These are phyloP conservation scores for Effrenium voratum DNA, from an alignment of 73 alveolate genomes.

Conservation along the genomic window DNA sequence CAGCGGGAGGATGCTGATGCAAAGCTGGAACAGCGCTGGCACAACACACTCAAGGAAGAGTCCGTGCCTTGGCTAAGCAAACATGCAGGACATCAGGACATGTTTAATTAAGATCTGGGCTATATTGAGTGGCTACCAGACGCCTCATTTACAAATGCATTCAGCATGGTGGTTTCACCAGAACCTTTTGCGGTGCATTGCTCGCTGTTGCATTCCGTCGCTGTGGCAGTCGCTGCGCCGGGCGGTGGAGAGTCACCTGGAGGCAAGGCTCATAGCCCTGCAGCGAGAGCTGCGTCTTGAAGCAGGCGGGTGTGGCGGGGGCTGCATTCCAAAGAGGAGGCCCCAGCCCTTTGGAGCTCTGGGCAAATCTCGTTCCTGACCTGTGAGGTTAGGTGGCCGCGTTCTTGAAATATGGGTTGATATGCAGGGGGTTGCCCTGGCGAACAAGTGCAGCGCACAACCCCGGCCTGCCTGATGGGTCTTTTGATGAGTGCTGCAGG, in stretches of 20 bases:
- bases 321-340: no score
- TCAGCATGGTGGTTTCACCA: background rate
- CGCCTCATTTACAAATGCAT: background rate
- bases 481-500: no score
- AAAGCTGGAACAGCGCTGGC: conserved; percentile 90
- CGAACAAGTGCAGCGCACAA: no score
- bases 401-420: no score
- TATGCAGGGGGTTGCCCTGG: no score
- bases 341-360: no score
- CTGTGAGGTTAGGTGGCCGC: no score
- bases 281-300: conserved; percentile 76
- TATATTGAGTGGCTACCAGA: no score
- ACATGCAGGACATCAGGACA: background rate
- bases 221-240: conserved; percentile 70
- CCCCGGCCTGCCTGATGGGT: no score
- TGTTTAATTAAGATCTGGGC: background rate
- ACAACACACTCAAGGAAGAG: conserved; percentile 47
- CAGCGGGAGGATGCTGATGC: conserved; percentile 78
- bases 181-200: background rate
- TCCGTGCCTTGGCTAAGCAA: conserved; percentile 30
- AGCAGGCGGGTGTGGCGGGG: conserved; percentile 12
- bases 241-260: conserved; percentile 85
- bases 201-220: background rate
- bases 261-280: conserved; percentile 64
- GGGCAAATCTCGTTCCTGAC: no score